A percentile compares a stretch with the other conserved stretches of the same genome.
Evolutionary conservation across 73 alveolate genomes (phyloP).

Genomic region (Symbiodinium natans): DNA sequence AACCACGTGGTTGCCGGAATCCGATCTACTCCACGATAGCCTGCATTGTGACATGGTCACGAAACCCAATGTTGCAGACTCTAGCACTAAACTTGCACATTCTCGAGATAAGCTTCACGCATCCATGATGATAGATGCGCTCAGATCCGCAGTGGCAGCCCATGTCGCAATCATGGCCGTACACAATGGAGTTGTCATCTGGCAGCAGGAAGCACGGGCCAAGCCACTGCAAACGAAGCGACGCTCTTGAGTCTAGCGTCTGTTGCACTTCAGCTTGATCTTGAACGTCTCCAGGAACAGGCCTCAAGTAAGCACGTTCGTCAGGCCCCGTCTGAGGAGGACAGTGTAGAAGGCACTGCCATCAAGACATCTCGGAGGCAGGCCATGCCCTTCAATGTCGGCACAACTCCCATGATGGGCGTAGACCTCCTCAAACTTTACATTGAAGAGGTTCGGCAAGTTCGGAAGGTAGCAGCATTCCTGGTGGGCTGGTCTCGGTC

Average conservation of each 20-base stretch:
- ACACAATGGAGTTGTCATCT: neutral
- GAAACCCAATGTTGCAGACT: neutral
- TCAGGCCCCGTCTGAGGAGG: no score
- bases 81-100: neutral
- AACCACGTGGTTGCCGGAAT: slow-evolving; percentile 12
- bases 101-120: neutral
- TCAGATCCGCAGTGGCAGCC: slow-evolving; percentile 5
- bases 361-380: neutral
- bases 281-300: slow-evolving; percentile 15
- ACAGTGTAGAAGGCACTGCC: no score
- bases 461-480: slow-evolving; percentile 7
- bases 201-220: neutral
- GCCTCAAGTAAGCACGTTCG: neutral
- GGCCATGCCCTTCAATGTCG: neutral
- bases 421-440: neutral
- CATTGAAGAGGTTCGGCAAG: neutral
- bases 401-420: neutral
- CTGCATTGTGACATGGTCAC: neutral
- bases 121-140: neutral
- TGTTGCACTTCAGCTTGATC: slow-evolving; percentile 1
- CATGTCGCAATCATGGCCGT: slow-evolving; percentile 3
- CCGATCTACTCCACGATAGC: slow-evolving; percentile 17
- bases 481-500: neutral
- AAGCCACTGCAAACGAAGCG: neutral
- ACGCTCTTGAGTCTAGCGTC: neutral